Conservation (phyloP, 331 rosid genomes). For the Stylosanthes scabra region DNA sequence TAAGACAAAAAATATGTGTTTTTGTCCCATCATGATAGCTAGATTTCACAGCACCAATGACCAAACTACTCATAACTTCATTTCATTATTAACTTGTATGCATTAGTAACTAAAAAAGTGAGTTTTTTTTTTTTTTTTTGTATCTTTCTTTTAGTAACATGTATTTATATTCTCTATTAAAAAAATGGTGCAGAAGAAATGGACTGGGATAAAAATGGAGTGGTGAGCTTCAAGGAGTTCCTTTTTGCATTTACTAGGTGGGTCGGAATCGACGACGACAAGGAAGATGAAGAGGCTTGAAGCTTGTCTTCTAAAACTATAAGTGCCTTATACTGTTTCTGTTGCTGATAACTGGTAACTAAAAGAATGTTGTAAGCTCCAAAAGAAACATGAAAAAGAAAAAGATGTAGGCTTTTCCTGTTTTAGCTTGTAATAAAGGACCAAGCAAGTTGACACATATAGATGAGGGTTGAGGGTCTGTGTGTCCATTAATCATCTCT, state of each 20-base stretch:
- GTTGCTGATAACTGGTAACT: too few species aligned
- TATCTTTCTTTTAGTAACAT: too few species aligned
- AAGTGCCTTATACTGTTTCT: not conserved
- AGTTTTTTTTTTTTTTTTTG: not conserved
- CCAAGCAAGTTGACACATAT: too few species aligned
- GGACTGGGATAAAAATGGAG: constrained; percentile 99
- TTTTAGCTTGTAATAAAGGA: constrained; percentile 36
- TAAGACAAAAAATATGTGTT: too few species aligned
- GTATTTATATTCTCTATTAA: not conserved
- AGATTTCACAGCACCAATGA: too few species aligned
- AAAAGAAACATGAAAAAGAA: constrained; percentile 8
- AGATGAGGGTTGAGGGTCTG: too few species aligned
- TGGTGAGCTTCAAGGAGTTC: constrained; percentile 96
- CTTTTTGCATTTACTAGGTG: constrained; percentile 93
- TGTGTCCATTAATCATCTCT: too few species aligned
- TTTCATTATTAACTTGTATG: not conserved
- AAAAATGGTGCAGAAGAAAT: constrained; percentile 77
- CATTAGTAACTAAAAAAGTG: not conserved
- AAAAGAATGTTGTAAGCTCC: constrained; percentile 22
- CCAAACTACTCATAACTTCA: too few species aligned
- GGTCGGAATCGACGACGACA: constrained; percentile 90
- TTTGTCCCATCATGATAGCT: too few species aligned
- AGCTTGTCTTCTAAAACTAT: constrained; percentile 6
- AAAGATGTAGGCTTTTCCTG: constrained; percentile 21
- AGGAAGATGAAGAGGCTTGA: constrained; percentile 51